Percentiles rank a stretch among this genome's conserved stretches.
phyloP scores from a whole-genome alignment of 768 basidiomycete species.

The Suillus placidus region DNA sequence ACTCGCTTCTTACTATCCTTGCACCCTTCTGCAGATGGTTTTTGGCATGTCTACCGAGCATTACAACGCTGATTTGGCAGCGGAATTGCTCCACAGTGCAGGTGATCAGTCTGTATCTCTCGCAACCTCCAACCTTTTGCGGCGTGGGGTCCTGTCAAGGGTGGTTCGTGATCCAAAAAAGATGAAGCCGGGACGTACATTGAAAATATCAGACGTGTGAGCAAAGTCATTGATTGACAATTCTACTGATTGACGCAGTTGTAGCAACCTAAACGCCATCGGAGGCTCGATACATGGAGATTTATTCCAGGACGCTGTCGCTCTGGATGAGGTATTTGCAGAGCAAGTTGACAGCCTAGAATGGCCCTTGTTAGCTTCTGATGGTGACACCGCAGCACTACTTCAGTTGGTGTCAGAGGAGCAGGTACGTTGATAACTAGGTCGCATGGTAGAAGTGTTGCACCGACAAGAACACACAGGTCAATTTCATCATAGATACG shows the following conservation, averaged over 20 bases:
- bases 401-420: conserved; percentile 82
- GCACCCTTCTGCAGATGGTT: conserved; percentile 59
- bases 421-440: conserved; percentile 47
- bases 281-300: conserved; percentile 66
- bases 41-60: conserved; percentile 71
- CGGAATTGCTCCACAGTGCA: conserved; percentile 54
- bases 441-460: not conserved
- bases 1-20: not conserved
- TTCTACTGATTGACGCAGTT: conserved; percentile 8
- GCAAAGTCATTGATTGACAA: conserved; percentile 12
- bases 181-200: conserved; percentile 67
- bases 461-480: conserved; percentile 40
- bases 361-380: conserved; percentile 80
- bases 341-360: conserved; percentile 61
- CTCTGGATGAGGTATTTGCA: conserved; percentile 58
- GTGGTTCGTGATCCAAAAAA: conserved; percentile 63
- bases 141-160: conserved; percentile 68
- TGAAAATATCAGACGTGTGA: conserved; percentile 77
- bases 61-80: conserved; percentile 64
- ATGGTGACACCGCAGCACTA: conserved; percentile 79
- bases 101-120: conserved; percentile 57
- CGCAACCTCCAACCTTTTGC: conserved; percentile 63
- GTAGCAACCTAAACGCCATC: conserved; percentile 68
- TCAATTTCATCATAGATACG: conserved; percentile 74
- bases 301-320: conserved; percentile 70